A percentile compares a stretch with the other conserved stretches of the same genome.
Evolutionary conservation across 108 stramenopile genomes (phyloP).

Genomic region (Conticribra weissflogii): DNA sequence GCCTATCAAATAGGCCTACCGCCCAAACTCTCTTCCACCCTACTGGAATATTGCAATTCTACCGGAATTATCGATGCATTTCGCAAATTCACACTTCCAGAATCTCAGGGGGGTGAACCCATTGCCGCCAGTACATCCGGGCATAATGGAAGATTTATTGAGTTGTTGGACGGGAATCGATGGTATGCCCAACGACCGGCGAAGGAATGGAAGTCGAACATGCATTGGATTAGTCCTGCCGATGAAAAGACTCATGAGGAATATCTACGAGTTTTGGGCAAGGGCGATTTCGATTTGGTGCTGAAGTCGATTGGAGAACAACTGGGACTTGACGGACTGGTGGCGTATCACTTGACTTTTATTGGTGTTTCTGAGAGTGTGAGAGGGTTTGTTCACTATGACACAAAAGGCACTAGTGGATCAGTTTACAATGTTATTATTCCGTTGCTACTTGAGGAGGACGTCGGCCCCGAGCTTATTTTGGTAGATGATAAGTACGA

Average conservation of each 20-base stretch:
- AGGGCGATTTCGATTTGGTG: constrained; percentile 58
- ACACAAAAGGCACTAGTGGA: constrained; percentile 25
- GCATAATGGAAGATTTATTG: constrained; percentile 31
- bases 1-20: constrained; percentile 58
- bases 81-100: constrained; percentile 16
- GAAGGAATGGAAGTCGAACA: constrained; percentile 56
- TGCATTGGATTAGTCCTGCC: constrained; percentile 70
- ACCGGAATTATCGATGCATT: constrained; percentile 46
- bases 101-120: constrained; percentile 17
- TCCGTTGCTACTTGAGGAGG: constrained; percentile 57
- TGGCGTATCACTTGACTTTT: constrained; percentile 56
- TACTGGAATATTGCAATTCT: constrained; percentile 41
- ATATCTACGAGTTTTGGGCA: constrained; percentile 47
- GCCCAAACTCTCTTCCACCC: constrained; percentile 43
- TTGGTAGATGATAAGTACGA: constrained; percentile 17
- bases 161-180: constrained; percentile 48
- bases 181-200: constrained; percentile 64
- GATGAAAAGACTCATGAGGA: constrained; percentile 66
- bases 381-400: constrained; percentile 44
- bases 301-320: constrained; percentile 54
- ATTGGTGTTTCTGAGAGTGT: constrained; percentile 43
- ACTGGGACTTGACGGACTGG: constrained; percentile 45
- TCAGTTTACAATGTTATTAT: constrained; percentile 62
- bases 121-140: constrained; percentile 8
- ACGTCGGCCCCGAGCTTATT: constrained; percentile 50